These are phyloP conservation scores for Chenopodium formosanum DNA, from an alignment of 148 eudicot species.

Conservation along the genomic window DNA sequence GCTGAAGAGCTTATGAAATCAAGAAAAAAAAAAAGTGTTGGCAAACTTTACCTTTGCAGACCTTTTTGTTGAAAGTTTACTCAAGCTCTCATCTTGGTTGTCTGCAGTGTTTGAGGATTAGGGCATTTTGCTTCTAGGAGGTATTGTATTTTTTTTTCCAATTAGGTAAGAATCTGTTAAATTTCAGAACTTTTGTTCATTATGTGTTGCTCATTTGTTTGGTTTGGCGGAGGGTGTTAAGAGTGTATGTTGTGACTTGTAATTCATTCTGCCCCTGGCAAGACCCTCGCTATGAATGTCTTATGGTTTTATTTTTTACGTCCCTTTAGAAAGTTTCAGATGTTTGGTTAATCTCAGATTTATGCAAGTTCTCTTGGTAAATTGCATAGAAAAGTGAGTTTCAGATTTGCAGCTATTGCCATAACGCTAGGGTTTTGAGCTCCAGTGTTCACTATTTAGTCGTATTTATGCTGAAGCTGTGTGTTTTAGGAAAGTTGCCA, in stretches of 20 bases:
- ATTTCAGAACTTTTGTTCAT: not conserved
- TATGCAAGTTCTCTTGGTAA: too few relatives aligned
- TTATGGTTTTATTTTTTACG: not conserved
- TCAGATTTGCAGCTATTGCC: too few relatives aligned
- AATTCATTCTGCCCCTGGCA: not conserved
- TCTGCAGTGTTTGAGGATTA: not conserved
- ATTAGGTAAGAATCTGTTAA: slow-evolving; percentile 8
- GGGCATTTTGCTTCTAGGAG: not conserved
- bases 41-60: not conserved
- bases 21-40: not conserved
- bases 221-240: not conserved
- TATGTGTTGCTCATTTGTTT: not conserved
- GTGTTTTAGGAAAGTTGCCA: too few relatives aligned
- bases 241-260: not conserved
- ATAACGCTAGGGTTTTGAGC: too few relatives aligned
- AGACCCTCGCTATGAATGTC: not conserved
- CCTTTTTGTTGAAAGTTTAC: not conserved
- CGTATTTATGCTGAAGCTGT: not conserved
- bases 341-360: not conserved
- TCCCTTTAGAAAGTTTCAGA: not conserved
- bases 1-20: not conserved
- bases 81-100: not conserved
- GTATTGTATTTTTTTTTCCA: not conserved
- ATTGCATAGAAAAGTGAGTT: too few relatives aligned
- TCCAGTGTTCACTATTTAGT: not conserved